Base-by-base conservation (phyloP, 2,329 filamentous ascomycete species). In the Curvularia sp. region DNA sequence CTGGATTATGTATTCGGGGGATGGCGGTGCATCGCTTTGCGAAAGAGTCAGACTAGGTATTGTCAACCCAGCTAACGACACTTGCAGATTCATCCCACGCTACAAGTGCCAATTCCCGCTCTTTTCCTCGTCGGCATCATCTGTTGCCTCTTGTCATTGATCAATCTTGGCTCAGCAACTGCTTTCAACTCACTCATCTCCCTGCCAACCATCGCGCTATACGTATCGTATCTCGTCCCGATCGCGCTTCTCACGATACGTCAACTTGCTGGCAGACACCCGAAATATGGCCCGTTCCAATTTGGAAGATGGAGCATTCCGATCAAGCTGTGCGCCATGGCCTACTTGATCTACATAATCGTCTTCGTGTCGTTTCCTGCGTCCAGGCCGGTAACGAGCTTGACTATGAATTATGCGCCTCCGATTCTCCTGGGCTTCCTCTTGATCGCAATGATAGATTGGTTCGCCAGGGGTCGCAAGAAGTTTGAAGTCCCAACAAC, bases 181-280 rank as follows among this genome's bases (percentile, higher is more conserved):
- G 77, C 77, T 10, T 77, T 79, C 67, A 77, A 75, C 58, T 74
- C 74, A 31, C 74, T 80, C 43, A 62, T 77, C 39, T 74, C 75
- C 1, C 64, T 73, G 2, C 56, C 60, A 2, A 57, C 60, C 24
- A 54, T 67, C 35, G 66, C 68, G 6, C 57, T 74, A 20, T 65
- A 67, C 55, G 57, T 67, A n/a, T 68, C 68, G 5, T 72, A 72
- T 52, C 51, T 62, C 8, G 57, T 72, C 13, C 69, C 69, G 7
- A 72, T 72, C 39, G 22, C 57, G n/a, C 66, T 67, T 39, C 59
- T 78, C 2, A 62, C 64, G 9, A 26, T 60, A 10, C 66, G 65
- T 10, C 55, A 65, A 35, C 51, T 66, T 4, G 38, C 65, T 9
- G 43, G 57, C 38, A 49, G 41, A 50, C 38, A 62, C 10, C 53